Percentiles rank a stretch among this genome's conserved stretches.
Evolutionary conservation across 2,329 filamentous ascomycete species (phyloP).

Genomic region (Aureobasidium pullulans): DNA sequence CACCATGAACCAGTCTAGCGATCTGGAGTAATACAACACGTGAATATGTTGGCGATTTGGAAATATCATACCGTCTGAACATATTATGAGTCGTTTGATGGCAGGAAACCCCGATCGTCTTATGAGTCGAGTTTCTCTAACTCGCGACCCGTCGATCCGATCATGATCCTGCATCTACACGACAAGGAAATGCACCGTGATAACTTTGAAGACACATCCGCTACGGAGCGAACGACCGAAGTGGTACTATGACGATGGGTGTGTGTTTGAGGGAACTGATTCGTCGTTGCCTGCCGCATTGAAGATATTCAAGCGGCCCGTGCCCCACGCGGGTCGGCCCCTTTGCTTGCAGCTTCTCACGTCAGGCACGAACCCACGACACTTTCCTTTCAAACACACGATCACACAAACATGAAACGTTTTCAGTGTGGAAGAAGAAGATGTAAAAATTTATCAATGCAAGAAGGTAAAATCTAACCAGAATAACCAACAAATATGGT

Average conservation of each 20-base stretch:
- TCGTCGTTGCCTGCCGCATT: neutral
- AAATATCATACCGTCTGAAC: conserved; percentile 33
- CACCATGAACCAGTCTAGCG: neutral
- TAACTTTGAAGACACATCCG: neutral
- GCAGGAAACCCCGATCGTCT: neutral
- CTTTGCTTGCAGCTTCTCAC: no score
- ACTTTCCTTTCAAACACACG: no score
- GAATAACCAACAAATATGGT: neutral
- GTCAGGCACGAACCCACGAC: no score
- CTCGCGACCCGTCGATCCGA: neutral
- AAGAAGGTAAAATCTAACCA: conserved; percentile 5
- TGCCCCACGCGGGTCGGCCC: no score
- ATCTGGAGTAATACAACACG: neutral
- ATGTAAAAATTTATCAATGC: neutral
- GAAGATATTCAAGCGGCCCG: neutral
- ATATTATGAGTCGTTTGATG: conserved; percentile 30
- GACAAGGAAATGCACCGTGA: neutral
- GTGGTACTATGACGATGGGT: neutral
- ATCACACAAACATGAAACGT: no score
- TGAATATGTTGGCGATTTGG: no score
- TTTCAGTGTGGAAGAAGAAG: neutral
- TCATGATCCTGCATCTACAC: conserved; percentile 11
- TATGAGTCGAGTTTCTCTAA: conserved; percentile 11
- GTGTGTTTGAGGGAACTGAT: neutral
- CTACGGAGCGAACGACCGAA: neutral